Evolutionary conservation across 2,329 filamentous ascomycete species (phyloP).

Genomic region (Ampelomyces quisqualis): DNA sequence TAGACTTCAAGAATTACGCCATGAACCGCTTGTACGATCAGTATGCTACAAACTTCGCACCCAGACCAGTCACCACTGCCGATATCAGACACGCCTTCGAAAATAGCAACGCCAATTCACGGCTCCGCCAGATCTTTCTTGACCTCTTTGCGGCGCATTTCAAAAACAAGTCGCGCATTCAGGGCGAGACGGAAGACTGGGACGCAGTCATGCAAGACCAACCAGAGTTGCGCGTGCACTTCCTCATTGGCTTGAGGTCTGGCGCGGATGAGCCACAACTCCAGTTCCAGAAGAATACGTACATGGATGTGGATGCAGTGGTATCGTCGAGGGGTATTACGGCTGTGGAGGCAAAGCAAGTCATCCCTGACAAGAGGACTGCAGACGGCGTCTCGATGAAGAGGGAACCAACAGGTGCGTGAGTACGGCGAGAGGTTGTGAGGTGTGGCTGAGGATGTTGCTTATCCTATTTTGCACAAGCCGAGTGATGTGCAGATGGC

Average conservation of each 20-base stretch:
- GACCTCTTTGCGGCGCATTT: too few species aligned
- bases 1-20: constrained; percentile 15
- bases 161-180: too few species aligned
- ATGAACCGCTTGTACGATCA: constrained; percentile 10
- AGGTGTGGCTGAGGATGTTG: too few species aligned
- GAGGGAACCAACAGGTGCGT: neutral
- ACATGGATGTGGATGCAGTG: neutral
- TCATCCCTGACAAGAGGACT: neutral
- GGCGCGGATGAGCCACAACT: too few species aligned
- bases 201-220: too few species aligned
- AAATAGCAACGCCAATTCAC: constrained; percentile 8
- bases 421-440: too few species aligned
- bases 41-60: constrained; percentile 10
- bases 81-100: constrained; percentile 9
- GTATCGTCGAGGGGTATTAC: neutral
- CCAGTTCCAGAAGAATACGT: neutral
- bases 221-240: too few species aligned
- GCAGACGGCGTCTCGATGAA: neutral
- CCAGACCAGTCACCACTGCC: constrained; percentile 28
- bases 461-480: too few species aligned
- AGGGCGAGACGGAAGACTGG: too few species aligned
- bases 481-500: too few species aligned
- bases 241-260: too few species aligned
- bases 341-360: neutral
- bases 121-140: too few species aligned